phyloP scores from a whole-genome alignment of 768 basidiomycete genomes.

The Tylopilus vinaceipallidus region DNA sequence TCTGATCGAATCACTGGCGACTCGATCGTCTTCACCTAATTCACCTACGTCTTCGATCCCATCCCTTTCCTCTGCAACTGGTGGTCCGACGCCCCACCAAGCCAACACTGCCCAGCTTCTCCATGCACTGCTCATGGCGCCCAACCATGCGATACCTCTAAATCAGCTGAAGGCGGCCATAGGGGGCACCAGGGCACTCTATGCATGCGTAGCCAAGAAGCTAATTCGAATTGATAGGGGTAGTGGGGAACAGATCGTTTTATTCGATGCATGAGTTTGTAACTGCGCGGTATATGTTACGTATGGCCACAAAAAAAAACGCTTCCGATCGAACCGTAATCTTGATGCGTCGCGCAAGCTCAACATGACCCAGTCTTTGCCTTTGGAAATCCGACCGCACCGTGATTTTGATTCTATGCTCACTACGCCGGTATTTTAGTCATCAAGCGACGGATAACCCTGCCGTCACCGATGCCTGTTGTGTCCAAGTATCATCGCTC shows the following conservation, averaged over 20 bases:
- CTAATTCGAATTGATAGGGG: constrained; percentile 75
- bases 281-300: background rate
- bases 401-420: no score
- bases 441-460: no score
- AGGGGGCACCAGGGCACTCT: constrained; percentile 61
- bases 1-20: constrained; percentile 56
- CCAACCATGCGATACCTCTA: constrained; percentile 56
- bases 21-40: constrained; percentile 46
- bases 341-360: background rate
- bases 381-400: no score
- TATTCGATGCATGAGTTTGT: constrained; percentile 50
- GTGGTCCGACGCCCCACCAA: constrained; percentile 61
- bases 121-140: constrained; percentile 52
- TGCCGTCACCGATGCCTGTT: no score
- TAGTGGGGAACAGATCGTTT: constrained; percentile 70
- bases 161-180: constrained; percentile 61
- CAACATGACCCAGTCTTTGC: no score
- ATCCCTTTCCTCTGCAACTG: constrained; percentile 36
- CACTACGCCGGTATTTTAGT: no score
- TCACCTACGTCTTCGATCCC: constrained; percentile 63
- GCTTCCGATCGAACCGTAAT: background rate
- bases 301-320: background rate
- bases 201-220: constrained; percentile 79
- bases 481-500: no score
- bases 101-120: constrained; percentile 70